Percentiles rank a stretch among this genome's conserved stretches.
Conservation (phyloP, 305 asterid genomes). For the Andrographis paniculata region DNA sequence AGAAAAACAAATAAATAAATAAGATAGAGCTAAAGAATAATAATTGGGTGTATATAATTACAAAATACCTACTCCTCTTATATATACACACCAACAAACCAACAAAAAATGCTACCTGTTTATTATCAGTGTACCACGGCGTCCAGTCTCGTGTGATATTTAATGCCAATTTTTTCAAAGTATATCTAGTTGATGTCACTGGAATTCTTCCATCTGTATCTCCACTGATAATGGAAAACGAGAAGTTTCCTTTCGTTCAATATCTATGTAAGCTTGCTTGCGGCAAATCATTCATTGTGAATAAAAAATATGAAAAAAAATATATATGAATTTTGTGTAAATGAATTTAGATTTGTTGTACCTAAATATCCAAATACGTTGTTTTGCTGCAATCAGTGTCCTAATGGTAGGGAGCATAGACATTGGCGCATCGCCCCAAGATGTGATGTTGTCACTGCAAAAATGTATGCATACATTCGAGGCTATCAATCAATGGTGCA, state of each 20-base stretch:
- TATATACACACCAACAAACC: no score
- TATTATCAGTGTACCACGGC: conserved; percentile 72
- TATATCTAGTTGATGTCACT: conserved; percentile 44
- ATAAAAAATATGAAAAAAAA: no score
- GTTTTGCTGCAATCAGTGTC: conserved; percentile 27
- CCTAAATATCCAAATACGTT: conserved; percentile 32
- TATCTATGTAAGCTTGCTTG: no score
- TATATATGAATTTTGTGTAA: no score
- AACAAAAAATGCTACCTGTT: conserved; percentile 36
- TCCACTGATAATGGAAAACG: no score
- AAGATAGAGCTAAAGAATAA: not conserved
- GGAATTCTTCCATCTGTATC: conserved; percentile 43
- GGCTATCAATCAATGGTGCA: no score
- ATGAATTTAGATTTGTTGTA: no score
- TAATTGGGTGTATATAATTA: not conserved
- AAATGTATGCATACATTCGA: not conserved
- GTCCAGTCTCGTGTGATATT: conserved; percentile 52
- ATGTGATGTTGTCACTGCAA: conserved; percentile 40
- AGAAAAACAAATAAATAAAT: no score
- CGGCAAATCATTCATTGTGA: not conserved
- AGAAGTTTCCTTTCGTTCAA: no score
- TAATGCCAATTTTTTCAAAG: conserved; percentile 55
- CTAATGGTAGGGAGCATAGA: conserved; percentile 53
- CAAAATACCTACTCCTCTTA: no score
- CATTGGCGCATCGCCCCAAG: conserved; percentile 47